Base-by-base conservation (phyloP, 164 flowering plant species). In the Malania oleifera region DNA sequence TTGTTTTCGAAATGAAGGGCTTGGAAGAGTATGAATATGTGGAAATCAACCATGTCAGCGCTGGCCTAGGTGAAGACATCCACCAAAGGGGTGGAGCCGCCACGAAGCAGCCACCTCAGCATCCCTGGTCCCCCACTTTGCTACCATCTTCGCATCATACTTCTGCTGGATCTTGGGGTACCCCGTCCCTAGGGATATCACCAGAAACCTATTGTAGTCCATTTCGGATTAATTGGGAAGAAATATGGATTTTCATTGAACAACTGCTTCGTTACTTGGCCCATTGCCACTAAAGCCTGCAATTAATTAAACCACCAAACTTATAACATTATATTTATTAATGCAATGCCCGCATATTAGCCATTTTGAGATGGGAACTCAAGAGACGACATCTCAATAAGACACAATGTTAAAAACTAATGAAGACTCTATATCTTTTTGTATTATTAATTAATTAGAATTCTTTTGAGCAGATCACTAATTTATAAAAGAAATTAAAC, bases 91-190 rank as follows among this genome's bases (percentile, higher is more conserved):
- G 67, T 59, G 6, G 73, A 64, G 10, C 73, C 67, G 1, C 49
- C 56, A 15, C 27, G 22, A 18, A 26, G 5, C 6, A 77, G 19
- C 82, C 79, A 77, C 0, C 60, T 57, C 19, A 75, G 27, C 5
- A n/a, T n/a, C n/a, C n/a, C n/a, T n/a, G n/a, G 59, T 7, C 0
- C 79, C 82, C 75, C 79, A 77, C 35, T 67, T 74, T 2, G 79
- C 67, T 22, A 71, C 66, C 17, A 10, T 17, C 11, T 41, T 5
- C 0, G 82, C 72, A 43, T 19, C 26, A 44, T 61, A 72, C 29
- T 59, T 68, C 20, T 43, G 25, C 34, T 70, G 65, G 1, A 1
- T 0, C 35, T 70, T 72, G 12, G 70, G n/a, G 0, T 75, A 17
- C 1, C 82, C 82, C 0, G 79, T 72, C 5, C 82, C 82, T 2